These are phyloP conservation scores for Cystobasidium pallidum DNA, from an alignment of 1,284 basidiomycete species.

Conservation along the genomic window DNA sequence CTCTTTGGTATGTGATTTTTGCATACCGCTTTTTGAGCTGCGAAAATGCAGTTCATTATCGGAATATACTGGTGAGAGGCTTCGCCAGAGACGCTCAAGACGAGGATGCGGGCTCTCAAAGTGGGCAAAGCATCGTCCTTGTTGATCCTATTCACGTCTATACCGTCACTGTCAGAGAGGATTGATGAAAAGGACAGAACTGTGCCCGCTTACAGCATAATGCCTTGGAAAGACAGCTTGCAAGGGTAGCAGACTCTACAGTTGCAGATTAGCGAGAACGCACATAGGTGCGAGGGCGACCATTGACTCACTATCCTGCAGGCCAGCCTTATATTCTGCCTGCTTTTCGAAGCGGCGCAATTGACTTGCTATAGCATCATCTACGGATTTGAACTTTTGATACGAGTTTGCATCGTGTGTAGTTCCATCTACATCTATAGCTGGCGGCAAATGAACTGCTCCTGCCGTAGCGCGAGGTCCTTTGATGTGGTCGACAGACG, in stretches of 20 bases:
- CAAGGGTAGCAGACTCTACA: constrained; percentile 66
- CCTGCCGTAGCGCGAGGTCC: constrained; percentile 20
- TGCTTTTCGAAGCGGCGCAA: constrained; percentile 67
- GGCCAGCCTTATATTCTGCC: constrained; percentile 65
- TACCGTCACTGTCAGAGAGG: neutral
- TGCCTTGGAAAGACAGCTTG: constrained; percentile 83
- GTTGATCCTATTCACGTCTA: constrained; percentile 81
- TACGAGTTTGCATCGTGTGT: constrained; percentile 72
- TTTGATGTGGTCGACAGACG: constrained; percentile 61
- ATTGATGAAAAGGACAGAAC: neutral
- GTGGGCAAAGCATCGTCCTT: constrained; percentile 58
- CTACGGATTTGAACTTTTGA: constrained; percentile 68
- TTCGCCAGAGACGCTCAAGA: constrained; percentile 89
- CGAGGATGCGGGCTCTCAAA: constrained; percentile 73
- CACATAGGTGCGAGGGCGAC: neutral
- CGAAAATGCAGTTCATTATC: constrained; percentile 99
- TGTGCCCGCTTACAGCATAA: constrained; percentile 72
- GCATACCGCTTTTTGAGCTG: constrained; percentile 88
- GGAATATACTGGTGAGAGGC: constrained; percentile 87
- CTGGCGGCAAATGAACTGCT: constrained; percentile 30
- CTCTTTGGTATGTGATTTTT: neutral
- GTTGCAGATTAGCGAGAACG: neutral
- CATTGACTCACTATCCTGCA: constrained; percentile 33
- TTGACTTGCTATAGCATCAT: constrained; percentile 68
- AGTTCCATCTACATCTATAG: constrained; percentile 24